Percentiles rank a stretch among this genome's conserved stretches.
Evolutionary conservation across 2,329 filamentous ascomycete genomes (phyloP).

Genomic region (Dryadomyces quercus-mongolicae): DNA sequence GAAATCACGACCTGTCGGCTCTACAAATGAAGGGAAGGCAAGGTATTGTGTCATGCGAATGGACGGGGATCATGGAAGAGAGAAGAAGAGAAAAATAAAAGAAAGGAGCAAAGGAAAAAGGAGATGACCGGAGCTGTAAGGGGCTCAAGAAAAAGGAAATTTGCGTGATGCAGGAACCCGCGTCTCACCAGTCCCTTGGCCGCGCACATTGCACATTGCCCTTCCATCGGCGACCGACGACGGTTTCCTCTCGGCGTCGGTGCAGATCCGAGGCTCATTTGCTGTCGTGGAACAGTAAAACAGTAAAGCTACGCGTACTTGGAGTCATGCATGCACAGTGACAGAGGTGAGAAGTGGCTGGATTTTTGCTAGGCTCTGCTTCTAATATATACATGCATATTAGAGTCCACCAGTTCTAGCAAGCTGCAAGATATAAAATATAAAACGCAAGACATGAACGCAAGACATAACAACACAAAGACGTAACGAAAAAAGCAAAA

Average conservation of each 20-base stretch:
- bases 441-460: too few relatives aligned
- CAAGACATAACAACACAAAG: not conserved
- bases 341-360: not conserved
- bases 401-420: not conserved
- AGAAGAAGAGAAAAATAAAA: not conserved
- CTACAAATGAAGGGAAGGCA: too few relatives aligned
- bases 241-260: too few relatives aligned
- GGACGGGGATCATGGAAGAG: not conserved
- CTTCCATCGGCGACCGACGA: too few relatives aligned
- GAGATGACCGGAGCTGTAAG: not conserved
- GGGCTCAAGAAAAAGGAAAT: not conserved
- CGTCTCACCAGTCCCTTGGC: too few relatives aligned
- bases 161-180: too few relatives aligned
- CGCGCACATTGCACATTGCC: too few relatives aligned
- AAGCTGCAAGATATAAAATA: not conserved
- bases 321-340: not conserved
- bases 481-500: not conserved
- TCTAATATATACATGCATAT: not conserved
- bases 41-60: not conserved
- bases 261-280: too few relatives aligned
- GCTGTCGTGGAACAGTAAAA: too few relatives aligned
- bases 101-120: not conserved
- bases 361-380: not conserved
- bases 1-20: too few relatives aligned
- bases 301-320: not conserved